A percentile compares a stretch with the other conserved stretches of the same genome.
These are phyloP conservation scores for Bruguiera parviflora DNA, from an alignment of 345 rosid species.

Conservation along the genomic window DNA sequence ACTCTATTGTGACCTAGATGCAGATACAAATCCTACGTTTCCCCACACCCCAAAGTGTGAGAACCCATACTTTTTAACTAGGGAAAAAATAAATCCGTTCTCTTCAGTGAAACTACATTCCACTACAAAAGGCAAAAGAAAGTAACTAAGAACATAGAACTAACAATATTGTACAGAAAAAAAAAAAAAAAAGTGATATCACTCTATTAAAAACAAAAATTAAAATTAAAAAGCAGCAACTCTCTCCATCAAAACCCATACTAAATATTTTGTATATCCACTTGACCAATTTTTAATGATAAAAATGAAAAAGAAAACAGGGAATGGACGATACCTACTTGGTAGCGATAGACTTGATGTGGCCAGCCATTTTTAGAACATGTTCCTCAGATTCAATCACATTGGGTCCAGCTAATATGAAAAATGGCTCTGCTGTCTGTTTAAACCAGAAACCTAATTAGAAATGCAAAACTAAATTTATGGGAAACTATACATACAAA, in stretches of 20 bases:
- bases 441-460: background rate
- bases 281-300: background rate
- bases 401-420: constrained; percentile 90
- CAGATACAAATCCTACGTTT: too few relatives aligned
- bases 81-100: background rate
- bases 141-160: too few relatives aligned
- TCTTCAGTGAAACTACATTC: background rate
- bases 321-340: constrained; percentile 43
- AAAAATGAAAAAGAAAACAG: background rate
- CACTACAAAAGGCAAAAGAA: background rate
- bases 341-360: constrained; percentile 56
- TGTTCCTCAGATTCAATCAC: constrained; percentile 98
- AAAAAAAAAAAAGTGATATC: too few relatives aligned
- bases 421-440: constrained; percentile 87
- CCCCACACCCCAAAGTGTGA: too few relatives aligned
- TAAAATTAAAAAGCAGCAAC: too few relatives aligned
- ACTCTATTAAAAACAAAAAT: too few relatives aligned
- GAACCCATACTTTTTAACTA: too few relatives aligned
- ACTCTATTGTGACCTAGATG: too few relatives aligned
- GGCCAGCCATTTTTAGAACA: constrained; percentile 67
- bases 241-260: too few relatives aligned
- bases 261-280: too few relatives aligned
- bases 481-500: background rate
- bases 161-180: too few relatives aligned
- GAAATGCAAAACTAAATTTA: background rate